A percentile compares a stretch with the other conserved stretches of the same genome.
Conservation (phyloP, 1,139 yeast genomes). For the Saccharomycopsis hybrid region DNA sequence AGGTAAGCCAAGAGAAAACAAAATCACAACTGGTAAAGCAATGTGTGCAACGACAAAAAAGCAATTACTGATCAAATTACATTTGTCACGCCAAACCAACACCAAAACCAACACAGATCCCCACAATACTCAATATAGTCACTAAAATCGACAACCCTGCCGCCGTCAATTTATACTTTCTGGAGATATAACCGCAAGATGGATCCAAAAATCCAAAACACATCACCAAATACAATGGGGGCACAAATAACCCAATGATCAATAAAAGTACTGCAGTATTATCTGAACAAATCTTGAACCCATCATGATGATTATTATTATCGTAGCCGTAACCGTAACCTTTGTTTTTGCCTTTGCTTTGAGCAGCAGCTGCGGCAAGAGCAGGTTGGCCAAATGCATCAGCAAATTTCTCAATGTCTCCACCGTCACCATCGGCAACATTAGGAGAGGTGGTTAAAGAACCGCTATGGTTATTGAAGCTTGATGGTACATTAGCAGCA, state of each 20-base stretch:
- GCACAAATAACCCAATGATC: slow-evolving; percentile 20
- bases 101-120: slow-evolving; percentile 32
- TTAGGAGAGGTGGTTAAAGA: neutral
- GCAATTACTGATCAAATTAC: neutral
- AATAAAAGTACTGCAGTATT: slow-evolving; percentile 13
- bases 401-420: slow-evolving; percentile 5
- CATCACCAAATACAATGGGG: slow-evolving; percentile 20
- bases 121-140: slow-evolving; percentile 23
- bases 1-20: neutral
- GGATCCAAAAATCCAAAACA: slow-evolving; percentile 21
- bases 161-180: slow-evolving; percentile 19
- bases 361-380: neutral
- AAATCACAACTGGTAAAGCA: neutral
- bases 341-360: neutral
- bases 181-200: slow-evolving; percentile 17
- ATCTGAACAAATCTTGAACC: slow-evolving; percentile 7
- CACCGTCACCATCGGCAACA: neutral
- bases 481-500: neutral
- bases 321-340: neutral
- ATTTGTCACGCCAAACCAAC: slow-evolving; percentile 27
- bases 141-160: slow-evolving; percentile 17
- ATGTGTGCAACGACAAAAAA: neutral
- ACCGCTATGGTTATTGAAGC: neutral
- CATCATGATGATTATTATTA: neutral
- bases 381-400: neutral